A percentile compares a stretch with the other conserved stretches of the same genome.
phyloP scores from a whole-genome alignment of 306 rosid genomes.

The Castanopsis chinensis region DNA sequence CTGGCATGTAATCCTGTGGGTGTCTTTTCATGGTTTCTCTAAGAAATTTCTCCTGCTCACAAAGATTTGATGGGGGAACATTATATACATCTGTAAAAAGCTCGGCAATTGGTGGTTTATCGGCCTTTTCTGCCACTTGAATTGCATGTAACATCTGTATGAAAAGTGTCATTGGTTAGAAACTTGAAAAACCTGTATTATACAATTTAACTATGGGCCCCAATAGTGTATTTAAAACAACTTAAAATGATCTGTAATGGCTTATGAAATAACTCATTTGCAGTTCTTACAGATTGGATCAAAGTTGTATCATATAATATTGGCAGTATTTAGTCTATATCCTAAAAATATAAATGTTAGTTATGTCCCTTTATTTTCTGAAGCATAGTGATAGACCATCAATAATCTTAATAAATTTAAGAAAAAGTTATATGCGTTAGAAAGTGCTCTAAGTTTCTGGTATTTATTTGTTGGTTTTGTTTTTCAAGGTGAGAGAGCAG shows the following conservation, averaged over 20 bases:
- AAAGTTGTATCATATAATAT: not conserved
- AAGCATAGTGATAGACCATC: no score
- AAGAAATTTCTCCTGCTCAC: slow-evolving; percentile 68
- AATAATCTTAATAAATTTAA: no score
- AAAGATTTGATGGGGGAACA: slow-evolving; percentile 63
- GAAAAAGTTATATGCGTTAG: not conserved
- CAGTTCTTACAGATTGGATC: not conserved
- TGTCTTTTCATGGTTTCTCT: slow-evolving; percentile 58
- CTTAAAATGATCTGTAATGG: not conserved
- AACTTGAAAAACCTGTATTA: not conserved
- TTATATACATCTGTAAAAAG: slow-evolving; percentile 79
- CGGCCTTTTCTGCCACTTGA: slow-evolving; percentile 76
- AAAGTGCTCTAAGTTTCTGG: not conserved
- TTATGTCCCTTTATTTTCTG: not conserved
- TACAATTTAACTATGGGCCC: not conserved
- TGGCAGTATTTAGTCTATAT: not conserved
- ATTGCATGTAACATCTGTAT: slow-evolving; percentile 69
- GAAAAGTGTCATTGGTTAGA: slow-evolving; percentile 17
- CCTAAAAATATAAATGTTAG: not conserved
- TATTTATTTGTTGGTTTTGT: not conserved
- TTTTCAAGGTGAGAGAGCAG: not conserved
- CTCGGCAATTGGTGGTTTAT: slow-evolving; percentile 73
- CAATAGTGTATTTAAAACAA: not conserved
- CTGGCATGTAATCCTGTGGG: slow-evolving; percentile 58
- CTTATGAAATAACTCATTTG: not conserved